Base-by-base conservation (phyloP, 345 rosid species). In the Populus tremula region DNA sequence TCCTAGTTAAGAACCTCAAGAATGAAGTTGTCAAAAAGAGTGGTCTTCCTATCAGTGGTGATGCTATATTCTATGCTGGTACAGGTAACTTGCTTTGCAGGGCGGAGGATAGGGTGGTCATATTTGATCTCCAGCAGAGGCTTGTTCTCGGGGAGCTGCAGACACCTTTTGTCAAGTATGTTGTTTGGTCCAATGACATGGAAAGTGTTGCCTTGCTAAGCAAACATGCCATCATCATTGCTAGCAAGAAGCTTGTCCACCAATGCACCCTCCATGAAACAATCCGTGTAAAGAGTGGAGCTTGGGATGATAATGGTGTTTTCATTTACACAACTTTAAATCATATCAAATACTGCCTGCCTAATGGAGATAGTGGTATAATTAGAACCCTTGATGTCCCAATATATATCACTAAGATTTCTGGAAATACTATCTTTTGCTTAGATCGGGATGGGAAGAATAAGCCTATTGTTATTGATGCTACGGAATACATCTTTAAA, bases 281-380 rank as follows among this genome's bases (percentile, higher is more conserved):
- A 38, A 92, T 95, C 35, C 92, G 97, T 41, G 93, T 95, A 68
- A 93, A 95, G 71, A 92, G 99, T 79, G 99, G 97, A 83, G 96
- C 96, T 29, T 95, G 98, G 98, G 98, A 93, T 59, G 98, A 95
- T 27, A 91, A 92, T 82, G 96, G 94, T 82, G 97, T 95, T 72
- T 93, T 95, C 79, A 93, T 93, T 25, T 95, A 93, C 76, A 90
- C 98, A 14, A 95, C 99, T 10, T 35, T 95, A 74, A 93, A 93
- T 77, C 99, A 95, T 75, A 88, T 95, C 56, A 95, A 95, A 78
- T 95, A 93, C 43, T 93, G 99, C 84, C 93, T 95, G 23, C 98
- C 99, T 9, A 94, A 93, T 86, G 98, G 98, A 2, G 97, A 94
- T 74, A 90, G 87, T 73, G 99, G 97, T 66, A 91, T 93, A 41